A percentile compares a stretch with the other conserved stretches of the same genome.
phyloP scores from a whole-genome alignment of 2,329 filamentous ascomycete genomes.

The Hypomyces rosellus region DNA sequence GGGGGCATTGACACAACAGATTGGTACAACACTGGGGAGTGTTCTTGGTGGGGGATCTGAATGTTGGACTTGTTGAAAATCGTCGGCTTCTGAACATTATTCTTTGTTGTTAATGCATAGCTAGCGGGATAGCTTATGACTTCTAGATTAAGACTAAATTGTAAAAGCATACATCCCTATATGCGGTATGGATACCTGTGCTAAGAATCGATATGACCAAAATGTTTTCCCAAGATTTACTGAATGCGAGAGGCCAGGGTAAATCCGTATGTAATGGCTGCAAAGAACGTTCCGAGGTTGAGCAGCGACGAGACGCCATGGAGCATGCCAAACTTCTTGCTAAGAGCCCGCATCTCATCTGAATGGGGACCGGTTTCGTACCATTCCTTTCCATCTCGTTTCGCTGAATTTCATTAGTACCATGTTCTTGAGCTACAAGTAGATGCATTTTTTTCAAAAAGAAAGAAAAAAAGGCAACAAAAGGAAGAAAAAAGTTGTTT shows the following conservation, averaged over 20 bases:
- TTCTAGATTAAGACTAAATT: too few relatives aligned
- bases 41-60: too few relatives aligned
- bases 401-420: conserved; percentile 47
- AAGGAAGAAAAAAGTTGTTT: conserved; percentile 26
- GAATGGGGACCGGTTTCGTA: conserved; percentile 75
- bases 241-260: conserved; percentile 59
- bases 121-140: too few relatives aligned
- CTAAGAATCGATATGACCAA: neutral
- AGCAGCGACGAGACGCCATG: conserved; percentile 78
- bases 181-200: too few relatives aligned
- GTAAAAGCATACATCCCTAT: too few relatives aligned
- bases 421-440: neutral
- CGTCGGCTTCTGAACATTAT: too few relatives aligned
- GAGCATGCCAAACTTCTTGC: conserved; percentile 69
- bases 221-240: conserved; percentile 24
- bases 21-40: too few relatives aligned
- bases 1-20: too few relatives aligned
- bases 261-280: conserved; percentile 71
- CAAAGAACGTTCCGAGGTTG: conserved; percentile 65
- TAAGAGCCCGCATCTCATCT: conserved; percentile 73
- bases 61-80: too few relatives aligned
- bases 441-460: neutral
- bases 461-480: too few relatives aligned
- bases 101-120: too few relatives aligned
- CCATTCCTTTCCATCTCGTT: conserved; percentile 81